A percentile compares a stretch with the other conserved stretches of the same genome.
Conservation (phyloP, 345 rosid genomes). For the Citrus hindsii region DNA sequence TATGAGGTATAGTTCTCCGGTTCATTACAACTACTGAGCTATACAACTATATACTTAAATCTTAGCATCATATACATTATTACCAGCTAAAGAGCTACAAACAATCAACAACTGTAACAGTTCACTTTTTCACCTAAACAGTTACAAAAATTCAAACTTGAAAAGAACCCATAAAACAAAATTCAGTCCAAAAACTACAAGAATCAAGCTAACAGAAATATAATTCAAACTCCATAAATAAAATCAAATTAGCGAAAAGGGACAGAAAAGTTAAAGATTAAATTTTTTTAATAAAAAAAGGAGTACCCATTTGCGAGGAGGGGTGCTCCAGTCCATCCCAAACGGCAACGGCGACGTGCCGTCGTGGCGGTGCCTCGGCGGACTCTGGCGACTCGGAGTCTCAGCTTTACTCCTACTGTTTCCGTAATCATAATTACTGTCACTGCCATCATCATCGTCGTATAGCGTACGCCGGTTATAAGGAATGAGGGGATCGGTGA, state of each 20-base stretch:
- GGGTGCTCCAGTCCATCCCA: conserved; percentile 96
- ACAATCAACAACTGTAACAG: neutral
- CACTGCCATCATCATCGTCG: conserved; percentile 20
- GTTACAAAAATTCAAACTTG: neutral
- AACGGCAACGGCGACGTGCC: conserved; percentile 84
- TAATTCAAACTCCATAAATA: neutral
- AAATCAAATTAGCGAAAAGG: neutral
- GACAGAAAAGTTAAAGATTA: neutral
- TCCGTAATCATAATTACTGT: conserved; percentile 9
- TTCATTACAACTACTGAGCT: neutral
- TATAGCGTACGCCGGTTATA: conserved; percentile 26
- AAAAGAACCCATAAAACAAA: neutral
- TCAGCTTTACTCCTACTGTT: neutral
- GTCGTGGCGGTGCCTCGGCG: conserved; percentile 80
- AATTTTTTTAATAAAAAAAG: too few species aligned
- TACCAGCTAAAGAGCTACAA: neutral
- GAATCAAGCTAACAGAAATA: neutral
- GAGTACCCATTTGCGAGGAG: conserved; percentile 76
- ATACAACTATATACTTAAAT: neutral
- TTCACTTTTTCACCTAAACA: neutral
- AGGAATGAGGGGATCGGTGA: conserved; percentile 51
- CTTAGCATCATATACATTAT: neutral
- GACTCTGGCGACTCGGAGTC: conserved; percentile 28
- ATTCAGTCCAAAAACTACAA: neutral
- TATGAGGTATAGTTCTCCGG: neutral